A percentile compares a stretch with the other conserved stretches of the same genome.
Conservation (phyloP, 768 basidiomycete genomes). For the Lactifluus volemus region DNA sequence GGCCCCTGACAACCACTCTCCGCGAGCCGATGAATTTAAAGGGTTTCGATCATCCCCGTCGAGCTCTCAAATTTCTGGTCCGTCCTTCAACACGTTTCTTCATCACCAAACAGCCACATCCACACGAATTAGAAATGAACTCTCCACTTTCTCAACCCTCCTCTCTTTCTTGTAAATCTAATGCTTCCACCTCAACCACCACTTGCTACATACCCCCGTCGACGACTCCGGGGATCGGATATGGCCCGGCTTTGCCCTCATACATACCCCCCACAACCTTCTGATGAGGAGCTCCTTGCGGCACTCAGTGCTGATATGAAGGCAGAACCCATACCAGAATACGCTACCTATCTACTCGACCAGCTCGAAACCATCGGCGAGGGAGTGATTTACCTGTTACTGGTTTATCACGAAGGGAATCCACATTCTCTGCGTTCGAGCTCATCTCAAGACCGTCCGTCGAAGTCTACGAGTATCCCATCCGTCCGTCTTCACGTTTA, state of each 20-base stretch:
- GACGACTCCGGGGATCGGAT: neutral
- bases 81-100: neutral
- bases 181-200: neutral
- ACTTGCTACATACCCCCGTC: neutral
- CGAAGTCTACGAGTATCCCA: constrained; percentile 12
- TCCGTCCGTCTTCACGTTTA: constrained; percentile 2
- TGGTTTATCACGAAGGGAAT: constrained; percentile 3
- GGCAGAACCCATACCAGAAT: constrained; percentile 10
- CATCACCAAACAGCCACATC: neutral
- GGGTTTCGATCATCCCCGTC: neutral
- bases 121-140: neutral
- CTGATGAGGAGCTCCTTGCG: constrained; percentile 16
- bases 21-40: constrained; percentile 3
- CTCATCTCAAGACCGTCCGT: constrained; percentile 14
- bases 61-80: neutral
- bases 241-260: constrained; percentile 12
- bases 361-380: constrained; percentile 13
- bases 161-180: neutral
- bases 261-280: constrained; percentile 3
- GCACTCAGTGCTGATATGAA: neutral
- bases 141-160: neutral
- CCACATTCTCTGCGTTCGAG: constrained; percentile 6
- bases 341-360: constrained; percentile 8
- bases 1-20: constrained; percentile 8
- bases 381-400: neutral